A percentile compares a stretch with the other conserved stretches of the same genome.
phyloP scores from a whole-genome alignment of 257 asterid species.

The Rehmannia glutinosa region DNA sequence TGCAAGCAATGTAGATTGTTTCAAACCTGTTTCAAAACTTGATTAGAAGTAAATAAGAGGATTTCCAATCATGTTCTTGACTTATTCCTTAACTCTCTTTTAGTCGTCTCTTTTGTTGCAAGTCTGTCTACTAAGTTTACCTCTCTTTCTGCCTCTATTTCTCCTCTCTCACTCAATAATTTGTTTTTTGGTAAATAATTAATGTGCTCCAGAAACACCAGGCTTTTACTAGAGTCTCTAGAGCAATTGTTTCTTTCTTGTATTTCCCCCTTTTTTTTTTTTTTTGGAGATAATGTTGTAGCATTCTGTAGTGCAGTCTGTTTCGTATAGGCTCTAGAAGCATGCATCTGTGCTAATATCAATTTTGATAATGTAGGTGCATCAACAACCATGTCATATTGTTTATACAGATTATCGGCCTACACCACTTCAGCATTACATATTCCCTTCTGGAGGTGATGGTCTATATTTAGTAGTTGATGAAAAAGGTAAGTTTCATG shows the following conservation, averaged over 20 bases:
- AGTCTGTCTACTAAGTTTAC: not conserved
- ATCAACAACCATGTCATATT: slow-evolving; percentile 95
- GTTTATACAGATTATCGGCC: slow-evolving; percentile 97
- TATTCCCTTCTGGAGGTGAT: slow-evolving; percentile 93
- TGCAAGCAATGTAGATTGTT: not conserved
- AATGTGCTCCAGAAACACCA: not conserved
- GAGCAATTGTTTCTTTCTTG: not conserved
- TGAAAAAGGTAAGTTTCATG: slow-evolving; percentile 93
- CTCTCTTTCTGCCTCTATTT: not conserved
- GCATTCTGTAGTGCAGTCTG: not conserved
- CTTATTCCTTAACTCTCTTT: not conserved
- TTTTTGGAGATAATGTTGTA: not conserved
- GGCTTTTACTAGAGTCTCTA: not conserved
- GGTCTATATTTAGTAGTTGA: slow-evolving; percentile 93
- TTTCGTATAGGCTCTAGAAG: not conserved
- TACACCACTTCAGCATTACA: slow-evolving; percentile 94
- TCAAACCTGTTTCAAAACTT: not conserved
- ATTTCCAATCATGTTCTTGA: not conserved
- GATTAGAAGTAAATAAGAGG: not conserved
- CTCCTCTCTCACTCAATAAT: not conserved
- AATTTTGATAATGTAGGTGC: slow-evolving; percentile 63
- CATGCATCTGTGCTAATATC: slow-evolving; percentile 16
- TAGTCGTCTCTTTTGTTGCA: not conserved
- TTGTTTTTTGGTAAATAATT: not conserved
- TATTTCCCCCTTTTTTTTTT: not conserved